Conservation (phyloP, 2,329 filamentous ascomycete genomes). For the Phyllosticta citrichinensis region DNA sequence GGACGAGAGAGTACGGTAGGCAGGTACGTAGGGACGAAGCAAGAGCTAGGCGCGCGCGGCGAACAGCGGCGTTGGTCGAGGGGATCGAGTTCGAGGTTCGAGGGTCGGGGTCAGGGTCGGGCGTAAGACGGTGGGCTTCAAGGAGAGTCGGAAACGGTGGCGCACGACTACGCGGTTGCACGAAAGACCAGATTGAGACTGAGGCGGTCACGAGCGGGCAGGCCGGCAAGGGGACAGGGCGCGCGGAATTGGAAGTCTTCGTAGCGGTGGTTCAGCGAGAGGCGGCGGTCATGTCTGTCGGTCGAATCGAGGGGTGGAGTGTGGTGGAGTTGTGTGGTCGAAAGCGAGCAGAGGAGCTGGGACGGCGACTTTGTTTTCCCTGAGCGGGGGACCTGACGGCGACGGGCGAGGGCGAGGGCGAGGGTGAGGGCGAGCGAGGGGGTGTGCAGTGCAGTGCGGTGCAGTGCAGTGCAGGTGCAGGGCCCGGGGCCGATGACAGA, state of each 20-base stretch:
- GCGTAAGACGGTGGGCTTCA: background rate
- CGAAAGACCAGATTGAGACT: constrained; percentile 7
- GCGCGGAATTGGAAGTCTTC: background rate
- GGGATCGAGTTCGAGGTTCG: too few relatives aligned
- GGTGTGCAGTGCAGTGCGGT: too few relatives aligned
- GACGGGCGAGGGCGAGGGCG: too few relatives aligned
- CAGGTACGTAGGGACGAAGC: background rate
- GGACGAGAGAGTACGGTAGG: background rate
- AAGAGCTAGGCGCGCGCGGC: background rate
- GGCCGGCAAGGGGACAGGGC: constrained; percentile 8
- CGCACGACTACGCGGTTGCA: constrained; percentile 7
- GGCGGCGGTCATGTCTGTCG: too few relatives aligned
- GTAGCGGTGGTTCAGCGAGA: too few relatives aligned
- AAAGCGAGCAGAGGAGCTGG: background rate
- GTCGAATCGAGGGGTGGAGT: background rate
- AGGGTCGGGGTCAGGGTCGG: background rate
- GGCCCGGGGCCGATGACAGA: too few relatives aligned
- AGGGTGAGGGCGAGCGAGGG: too few relatives aligned
- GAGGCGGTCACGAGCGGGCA: constrained; percentile 8
- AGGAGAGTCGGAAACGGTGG: constrained; percentile 9
- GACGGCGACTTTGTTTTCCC: background rate
- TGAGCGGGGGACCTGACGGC: background rate
- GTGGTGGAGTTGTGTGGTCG: background rate
- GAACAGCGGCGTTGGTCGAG: background rate
- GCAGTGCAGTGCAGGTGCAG: too few relatives aligned